Evolutionary conservation across 768 basidiomycete species (phyloP).

Genomic region (Rhodotorula babjevae): DNA sequence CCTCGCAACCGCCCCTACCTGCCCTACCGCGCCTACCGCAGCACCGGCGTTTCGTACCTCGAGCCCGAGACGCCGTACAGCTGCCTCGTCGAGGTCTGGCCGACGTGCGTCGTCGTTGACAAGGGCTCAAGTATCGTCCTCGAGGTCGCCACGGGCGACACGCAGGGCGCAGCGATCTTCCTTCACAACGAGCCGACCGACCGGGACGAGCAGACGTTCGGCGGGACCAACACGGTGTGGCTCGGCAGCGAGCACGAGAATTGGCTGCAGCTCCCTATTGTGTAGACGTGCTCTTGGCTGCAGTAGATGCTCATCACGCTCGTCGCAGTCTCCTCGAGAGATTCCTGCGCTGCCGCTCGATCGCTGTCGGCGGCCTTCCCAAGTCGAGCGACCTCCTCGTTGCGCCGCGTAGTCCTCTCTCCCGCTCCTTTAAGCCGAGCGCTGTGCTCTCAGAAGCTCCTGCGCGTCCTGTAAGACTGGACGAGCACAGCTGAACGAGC

Average conservation of each 20-base stretch:
- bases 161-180: conserved; percentile 30
- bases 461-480: too few relatives aligned
- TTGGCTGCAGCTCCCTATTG: conserved; percentile 37
- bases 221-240: conserved; percentile 34
- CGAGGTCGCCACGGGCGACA: conserved; percentile 26
- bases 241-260: conserved; percentile 34
- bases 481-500: too few relatives aligned
- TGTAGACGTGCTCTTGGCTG: too few relatives aligned
- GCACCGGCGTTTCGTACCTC: conserved; percentile 35
- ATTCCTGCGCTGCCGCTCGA: too few relatives aligned
- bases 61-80: conserved; percentile 30
- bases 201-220: conserved; percentile 20
- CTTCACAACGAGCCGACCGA: conserved; percentile 24
- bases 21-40: conserved; percentile 41
- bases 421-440: too few relatives aligned
- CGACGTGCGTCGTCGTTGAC: conserved; percentile 40
- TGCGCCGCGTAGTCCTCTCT: too few relatives aligned
- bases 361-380: too few relatives aligned
- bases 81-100: conserved; percentile 43
- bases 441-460: too few relatives aligned
- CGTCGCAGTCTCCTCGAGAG: too few relatives aligned
- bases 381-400: too few relatives aligned
- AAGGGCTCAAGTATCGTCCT: conserved; percentile 35
- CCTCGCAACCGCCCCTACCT: conserved; percentile 41
- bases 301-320: too few relatives aligned